phyloP scores from a whole-genome alignment of 345 rosid species.

The Boechera retrofracta region DNA sequence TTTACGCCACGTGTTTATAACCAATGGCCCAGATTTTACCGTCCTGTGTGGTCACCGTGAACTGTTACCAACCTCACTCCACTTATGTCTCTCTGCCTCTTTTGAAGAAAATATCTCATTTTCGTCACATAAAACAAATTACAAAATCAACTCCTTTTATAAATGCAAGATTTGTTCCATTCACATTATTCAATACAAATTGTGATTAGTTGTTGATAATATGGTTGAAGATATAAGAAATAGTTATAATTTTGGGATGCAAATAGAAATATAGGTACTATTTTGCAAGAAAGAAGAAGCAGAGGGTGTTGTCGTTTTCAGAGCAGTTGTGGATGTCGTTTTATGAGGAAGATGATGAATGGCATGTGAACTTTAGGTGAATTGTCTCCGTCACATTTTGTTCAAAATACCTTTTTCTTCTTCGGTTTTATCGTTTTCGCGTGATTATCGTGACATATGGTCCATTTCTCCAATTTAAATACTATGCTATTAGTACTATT shows the following conservation, averaged over 20 bases:
- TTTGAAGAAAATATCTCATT: not conserved
- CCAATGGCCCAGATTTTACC: conserved; percentile 22
- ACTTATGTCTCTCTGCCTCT: conserved; percentile 14
- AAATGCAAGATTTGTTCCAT: not conserved
- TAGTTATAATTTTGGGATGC: not conserved
- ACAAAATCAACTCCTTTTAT: not conserved
- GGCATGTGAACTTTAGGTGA: conserved; percentile 41
- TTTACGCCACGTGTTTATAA: conserved; percentile 24
- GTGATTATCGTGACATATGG: conserved; percentile 41
- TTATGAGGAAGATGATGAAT: conserved; percentile 30
- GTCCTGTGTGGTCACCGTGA: conserved; percentile 40
- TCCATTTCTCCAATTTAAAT: conserved; percentile 22
- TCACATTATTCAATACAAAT: not conserved
- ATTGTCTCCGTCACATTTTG: conserved; percentile 33
- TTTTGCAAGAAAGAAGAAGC: not conserved
- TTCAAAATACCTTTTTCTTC: conserved; percentile 14
- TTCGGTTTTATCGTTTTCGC: conserved; percentile 34
- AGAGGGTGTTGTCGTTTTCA: conserved; percentile 32
- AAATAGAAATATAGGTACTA: not conserved
- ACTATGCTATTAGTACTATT: conserved; percentile 13
- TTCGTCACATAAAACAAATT: not conserved
- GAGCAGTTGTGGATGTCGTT: conserved; percentile 45
- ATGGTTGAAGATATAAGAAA: not conserved
- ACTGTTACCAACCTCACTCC: conserved; percentile 42
- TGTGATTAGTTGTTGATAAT: not conserved